These are phyloP conservation scores for Phytophthora foliorum DNA, from an alignment of 352 stramenopile genomes.

Conservation along the genomic window DNA sequence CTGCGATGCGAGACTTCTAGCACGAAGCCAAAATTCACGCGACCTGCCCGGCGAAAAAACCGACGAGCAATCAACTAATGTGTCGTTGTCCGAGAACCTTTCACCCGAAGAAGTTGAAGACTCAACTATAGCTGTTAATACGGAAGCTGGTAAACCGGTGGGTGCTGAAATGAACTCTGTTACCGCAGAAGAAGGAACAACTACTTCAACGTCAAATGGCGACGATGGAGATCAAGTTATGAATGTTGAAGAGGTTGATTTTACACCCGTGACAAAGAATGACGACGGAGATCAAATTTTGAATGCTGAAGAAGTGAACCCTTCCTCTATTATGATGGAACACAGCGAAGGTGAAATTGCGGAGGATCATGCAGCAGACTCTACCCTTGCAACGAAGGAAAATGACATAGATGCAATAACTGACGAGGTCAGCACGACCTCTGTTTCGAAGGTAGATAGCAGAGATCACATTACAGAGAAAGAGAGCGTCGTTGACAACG, in stretches of 20 bases:
- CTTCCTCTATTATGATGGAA: background rate
- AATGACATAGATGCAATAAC: background rate
- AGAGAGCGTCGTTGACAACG: background rate
- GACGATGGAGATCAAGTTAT: slow-evolving; percentile 14
- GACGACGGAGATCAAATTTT: slow-evolving; percentile 14
- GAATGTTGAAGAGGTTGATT: background rate
- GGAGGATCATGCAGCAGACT: background rate
- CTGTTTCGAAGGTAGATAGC: background rate
- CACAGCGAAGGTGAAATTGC: background rate
- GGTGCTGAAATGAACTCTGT: slow-evolving; percentile 1
- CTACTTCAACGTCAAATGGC: background rate
- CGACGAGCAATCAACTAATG: slow-evolving; percentile 3
- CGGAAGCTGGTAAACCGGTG: background rate
- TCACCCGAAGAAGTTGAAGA: background rate
- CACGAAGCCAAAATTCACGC: background rate
- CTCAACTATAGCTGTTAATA: background rate
- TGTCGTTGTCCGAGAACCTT: background rate
- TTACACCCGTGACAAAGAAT: slow-evolving; percentile 1
- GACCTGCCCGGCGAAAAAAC: background rate
- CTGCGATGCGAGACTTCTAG: background rate
- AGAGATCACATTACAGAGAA: background rate
- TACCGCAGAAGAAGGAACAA: background rate
- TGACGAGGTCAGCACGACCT: background rate
- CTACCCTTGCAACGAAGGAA: background rate
- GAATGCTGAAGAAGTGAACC: slow-evolving; percentile 4